phyloP scores from a whole-genome alignment of 768 basidiomycete genomes.

The Amylocystis lapponica region DNA sequence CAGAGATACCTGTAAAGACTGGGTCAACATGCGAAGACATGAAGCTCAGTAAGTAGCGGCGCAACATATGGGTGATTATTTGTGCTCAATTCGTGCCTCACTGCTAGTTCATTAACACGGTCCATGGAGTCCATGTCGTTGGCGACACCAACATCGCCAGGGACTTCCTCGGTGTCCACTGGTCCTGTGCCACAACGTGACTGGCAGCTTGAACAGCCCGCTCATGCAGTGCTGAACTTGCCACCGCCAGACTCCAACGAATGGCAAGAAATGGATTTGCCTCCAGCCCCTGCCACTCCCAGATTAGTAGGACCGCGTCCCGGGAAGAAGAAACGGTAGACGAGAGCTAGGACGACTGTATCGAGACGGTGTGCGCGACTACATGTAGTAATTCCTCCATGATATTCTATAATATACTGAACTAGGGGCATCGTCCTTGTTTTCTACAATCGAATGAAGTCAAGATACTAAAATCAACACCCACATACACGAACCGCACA shows the following conservation, averaged over 20 bases:
- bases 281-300: constrained; percentile 13
- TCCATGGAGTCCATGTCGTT: constrained; percentile 2
- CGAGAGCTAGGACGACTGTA: background rate
- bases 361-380: background rate
- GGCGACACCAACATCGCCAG: background rate
- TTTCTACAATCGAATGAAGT: no score
- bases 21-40: constrained; percentile 64
- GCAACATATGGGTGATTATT: background rate
- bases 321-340: background rate
- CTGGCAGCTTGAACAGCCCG: background rate
- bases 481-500: no score
- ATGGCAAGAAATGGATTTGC: constrained; percentile 28
- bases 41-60: constrained; percentile 77
- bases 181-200: background rate
- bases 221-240: constrained; percentile 19
- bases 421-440: no score
- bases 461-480: no score
- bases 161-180: constrained; percentile 4
- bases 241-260: constrained; percentile 33
- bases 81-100: background rate
- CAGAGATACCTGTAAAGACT: constrained; percentile 69
- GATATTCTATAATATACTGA: background rate
- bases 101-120: constrained; percentile 6
- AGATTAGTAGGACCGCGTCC: background rate
- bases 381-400: background rate